Base-by-base conservation (phyloP, 2,329 filamentous ascomycete species). In the Thelonectria discophora region DNA sequence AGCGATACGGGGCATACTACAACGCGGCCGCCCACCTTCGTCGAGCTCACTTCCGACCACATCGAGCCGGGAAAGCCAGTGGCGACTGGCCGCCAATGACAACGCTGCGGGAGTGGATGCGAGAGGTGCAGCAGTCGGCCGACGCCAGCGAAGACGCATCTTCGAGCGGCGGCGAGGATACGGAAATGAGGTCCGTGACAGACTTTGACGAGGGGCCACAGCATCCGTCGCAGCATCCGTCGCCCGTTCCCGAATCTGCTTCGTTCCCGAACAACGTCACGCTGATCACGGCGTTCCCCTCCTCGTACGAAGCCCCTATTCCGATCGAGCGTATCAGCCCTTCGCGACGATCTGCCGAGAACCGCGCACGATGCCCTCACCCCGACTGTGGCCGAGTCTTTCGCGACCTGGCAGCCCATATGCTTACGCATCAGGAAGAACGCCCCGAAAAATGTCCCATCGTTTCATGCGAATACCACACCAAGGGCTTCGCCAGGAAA, bases 391-490 rank as follows among this genome's bases (percentile, higher is more conserved):
- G 84, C 12, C 82, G 84, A 39, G 79, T 85, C 6, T 86, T 87
- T 75, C 87, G 89, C 68, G 87, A 89, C 65, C 77, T 90, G 13
- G 83, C 95, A 70, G 93, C 95, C 5, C 95, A 99, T 76, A 96
- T 97, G 91, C 86, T 98, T 68, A 99, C 95, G 0, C 95, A 99
- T 76, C 92, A 96, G 79, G 90, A 90, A 62, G 93, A 97, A 78
- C 86, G 95, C 30, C 95, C 95, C 0, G 94, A 98, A 74, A 98
- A 98, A 76, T 99, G 95, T 76, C 94, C 94, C 0, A 97, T 98
- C 62, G 84, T 90, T 58, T 94, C 90, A 2, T 98, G 94, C 81
- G 93, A 97, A 72, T 98, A 97, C 75, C 91, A 97, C 77, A 85
- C 86, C 69, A 98, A 97, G 77, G 94, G 94, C 0, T 98, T 98